Evolutionary conservation across 345 rosid genomes (phyloP), one percentile per base, ranked within the genome.

Genomic region (Pistacia integerrima): DNA sequence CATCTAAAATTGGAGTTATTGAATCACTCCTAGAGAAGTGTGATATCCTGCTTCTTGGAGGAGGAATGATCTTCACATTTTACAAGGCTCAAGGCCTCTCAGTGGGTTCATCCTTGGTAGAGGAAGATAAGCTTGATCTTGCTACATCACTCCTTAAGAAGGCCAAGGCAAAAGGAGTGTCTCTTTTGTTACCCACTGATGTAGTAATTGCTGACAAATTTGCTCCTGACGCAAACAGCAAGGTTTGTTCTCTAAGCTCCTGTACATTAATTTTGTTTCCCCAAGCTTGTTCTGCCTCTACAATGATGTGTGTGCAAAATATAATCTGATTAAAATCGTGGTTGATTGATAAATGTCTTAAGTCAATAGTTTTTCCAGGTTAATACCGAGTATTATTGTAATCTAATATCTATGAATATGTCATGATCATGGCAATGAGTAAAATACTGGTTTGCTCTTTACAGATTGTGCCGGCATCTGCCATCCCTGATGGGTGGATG

Each of bases 401-500:
- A 51, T n/a, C 68, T 57, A 51, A 44, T n/a, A 9, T 36, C 22
- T 54, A 44, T 51, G 38, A 14, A 49, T 36, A 10, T 56, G 25
- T 28, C 58, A 41, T 36, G 58, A 54, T 69, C 73, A 52, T 52
- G 71, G 61, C 48, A 58, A 59, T 38, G 48, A 63, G 56, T 72
- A 49, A 69, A 14, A 64, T 17, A 35, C 13, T 16, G 36, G 35
- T 55, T 67, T 70, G 58, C 36, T 76, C 18, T 49, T 70, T 85
- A 77, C 91, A 94, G 98, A 64, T 80, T 71, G 97, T 93, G 81
- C 82, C 98, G 20, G 87, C 95, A 68, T 79, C 92, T 38, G 90
- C 84, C 44, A 94, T 94, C 72, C 98, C 95, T 6, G 97, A 93
- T 83, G 97, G 97, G 18, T 94, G 98, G 98, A 94, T 94, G 98